A percentile compares a stretch with the other conserved stretches of the same genome.
These are phyloP conservation scores for Aspergillus leporis DNA, from an alignment of 495 filamentous ascomycete genomes.

Conservation along the genomic window DNA sequence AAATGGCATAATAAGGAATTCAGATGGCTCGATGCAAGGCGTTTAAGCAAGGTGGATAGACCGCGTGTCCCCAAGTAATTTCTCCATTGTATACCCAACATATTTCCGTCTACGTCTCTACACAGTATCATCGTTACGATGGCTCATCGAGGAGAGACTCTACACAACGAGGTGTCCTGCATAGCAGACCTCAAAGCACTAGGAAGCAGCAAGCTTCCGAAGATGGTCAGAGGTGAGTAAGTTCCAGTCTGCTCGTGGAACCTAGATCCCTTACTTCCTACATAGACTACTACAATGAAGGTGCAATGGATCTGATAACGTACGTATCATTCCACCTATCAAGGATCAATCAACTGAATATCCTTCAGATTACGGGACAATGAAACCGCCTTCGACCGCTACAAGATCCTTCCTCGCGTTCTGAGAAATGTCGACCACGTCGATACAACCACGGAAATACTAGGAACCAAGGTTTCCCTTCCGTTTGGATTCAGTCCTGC, in stretches of 20 bases:
- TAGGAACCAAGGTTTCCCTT: conserved; percentile 57
- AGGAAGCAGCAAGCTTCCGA: conserved; percentile 28
- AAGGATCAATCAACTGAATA: background rate
- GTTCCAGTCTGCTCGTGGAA: no score
- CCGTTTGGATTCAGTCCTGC: conserved; percentile 90
- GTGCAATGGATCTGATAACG: conserved; percentile 44
- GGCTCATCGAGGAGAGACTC: no score
- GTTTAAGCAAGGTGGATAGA: no score
- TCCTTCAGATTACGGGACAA: conserved; percentile 51
- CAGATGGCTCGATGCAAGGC: no score
- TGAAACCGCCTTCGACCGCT: conserved; percentile 51
- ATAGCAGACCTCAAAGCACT: conserved; percentile 24
- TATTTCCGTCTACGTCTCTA: no score
- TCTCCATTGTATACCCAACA: no score
- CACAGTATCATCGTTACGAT: no score
- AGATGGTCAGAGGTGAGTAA: conserved; percentile 30
- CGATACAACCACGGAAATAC: conserved; percentile 49
- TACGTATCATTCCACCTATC: conserved; percentile 10
- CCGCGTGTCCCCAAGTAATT: no score
- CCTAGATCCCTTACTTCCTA: background rate
- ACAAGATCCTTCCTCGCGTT: conserved; percentile 56
- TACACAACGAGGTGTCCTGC: no score
- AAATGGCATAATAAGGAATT: no score
- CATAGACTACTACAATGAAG: conserved; percentile 52
- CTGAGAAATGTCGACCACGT: conserved; percentile 52